Evolutionary conservation across 495 filamentous ascomycete species (phyloP), one percentile per base, ranked within the genome.

Genomic region (Xylaria longipes): DNA sequence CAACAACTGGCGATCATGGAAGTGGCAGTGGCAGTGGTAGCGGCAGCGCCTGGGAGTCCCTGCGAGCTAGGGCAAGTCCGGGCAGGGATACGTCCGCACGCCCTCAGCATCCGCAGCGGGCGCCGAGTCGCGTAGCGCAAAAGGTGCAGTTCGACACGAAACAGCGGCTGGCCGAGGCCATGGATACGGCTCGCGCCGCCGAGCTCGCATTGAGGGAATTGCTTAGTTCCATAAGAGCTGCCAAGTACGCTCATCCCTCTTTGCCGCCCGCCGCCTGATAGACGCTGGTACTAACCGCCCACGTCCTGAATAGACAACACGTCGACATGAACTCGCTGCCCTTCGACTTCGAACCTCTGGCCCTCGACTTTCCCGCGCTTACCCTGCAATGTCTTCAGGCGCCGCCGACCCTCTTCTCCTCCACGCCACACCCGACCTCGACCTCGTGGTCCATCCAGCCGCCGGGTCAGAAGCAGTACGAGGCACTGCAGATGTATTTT

Each of bases 141-240:
- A 84, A 91, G 85, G 73, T 87, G 75, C 83, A 91, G 76, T 78
- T 88, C 75, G 82, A 91, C 75, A 78, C 86, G 79, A 84, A 87
- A 74, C 83, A 90, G 77, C 81, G 88, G 76, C 66, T 83, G 75
- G 82, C 84, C 74, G 89, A 89, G 72, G 90, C 90, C 41, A 81
- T 88, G 72, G 93, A 97, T 75, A 93, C 87, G 27, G 88, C 89
- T 50, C 88, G 88, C 69, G 94, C 94, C 6, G 87, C 94, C n/a
- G 93, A 97, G 80, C 77, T 97, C 73, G 94, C 94, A 11, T 81
- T 97, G 75, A 84, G 91, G 69, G 94, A 97, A 77, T 84, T 97
- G 48, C 82, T 97, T 20, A 89, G 90, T 57, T 94, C 90, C 71
- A 85, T 94, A 71, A 89, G 91, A 77, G 93, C 94, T 72, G 94